A percentile compares a stretch with the other conserved stretches of the same genome.
phyloP scores from a whole-genome alignment of 306 rosid genomes.

The Albizia julibrissin region DNA sequence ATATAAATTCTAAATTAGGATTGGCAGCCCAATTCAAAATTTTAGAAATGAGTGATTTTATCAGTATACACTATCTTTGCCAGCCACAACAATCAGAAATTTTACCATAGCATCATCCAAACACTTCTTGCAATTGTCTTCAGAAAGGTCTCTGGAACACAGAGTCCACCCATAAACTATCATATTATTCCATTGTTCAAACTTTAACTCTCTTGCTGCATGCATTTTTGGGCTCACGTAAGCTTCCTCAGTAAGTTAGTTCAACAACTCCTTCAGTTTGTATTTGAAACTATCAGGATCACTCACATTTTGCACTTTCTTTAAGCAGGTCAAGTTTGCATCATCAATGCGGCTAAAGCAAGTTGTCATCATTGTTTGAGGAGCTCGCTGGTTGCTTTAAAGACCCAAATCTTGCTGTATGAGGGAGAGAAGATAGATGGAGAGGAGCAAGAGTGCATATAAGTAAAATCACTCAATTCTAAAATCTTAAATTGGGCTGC shows the following conservation, averaged over 20 bases:
- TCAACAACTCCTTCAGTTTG: slow-evolving; percentile 26
- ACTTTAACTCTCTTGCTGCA: slow-evolving; percentile 31
- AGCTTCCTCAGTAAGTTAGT: slow-evolving; percentile 25
- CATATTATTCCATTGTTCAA: slow-evolving; percentile 17
- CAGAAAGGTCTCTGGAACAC: slow-evolving; percentile 51
- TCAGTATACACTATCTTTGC: too few species aligned
- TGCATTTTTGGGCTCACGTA: slow-evolving; percentile 18
- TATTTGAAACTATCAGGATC: slow-evolving; percentile 23
- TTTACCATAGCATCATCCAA: slow-evolving; percentile 39
- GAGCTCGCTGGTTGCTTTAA: slow-evolving; percentile 29
- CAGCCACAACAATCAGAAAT: too few species aligned
- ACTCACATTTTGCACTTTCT: slow-evolving; percentile 24
- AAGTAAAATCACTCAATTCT: too few species aligned
- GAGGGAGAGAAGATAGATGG: slow-evolving; percentile 10
- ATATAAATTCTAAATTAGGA: too few species aligned
- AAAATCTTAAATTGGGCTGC: too few species aligned
- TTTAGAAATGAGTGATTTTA: too few species aligned
- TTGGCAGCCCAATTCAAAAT: too few species aligned
- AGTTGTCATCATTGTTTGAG: slow-evolving; percentile 36
- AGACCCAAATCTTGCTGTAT: slow-evolving; percentile 43
- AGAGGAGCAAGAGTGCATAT: too few species aligned
- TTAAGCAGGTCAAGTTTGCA: slow-evolving; percentile 2
- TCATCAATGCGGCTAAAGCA: slow-evolving; percentile 44
- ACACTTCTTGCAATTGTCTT: slow-evolving; percentile 37
- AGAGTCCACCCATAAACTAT: slow-evolving; percentile 42